Conservation (phyloP, 441 rosid species). For the Erysimum pusillum region DNA sequence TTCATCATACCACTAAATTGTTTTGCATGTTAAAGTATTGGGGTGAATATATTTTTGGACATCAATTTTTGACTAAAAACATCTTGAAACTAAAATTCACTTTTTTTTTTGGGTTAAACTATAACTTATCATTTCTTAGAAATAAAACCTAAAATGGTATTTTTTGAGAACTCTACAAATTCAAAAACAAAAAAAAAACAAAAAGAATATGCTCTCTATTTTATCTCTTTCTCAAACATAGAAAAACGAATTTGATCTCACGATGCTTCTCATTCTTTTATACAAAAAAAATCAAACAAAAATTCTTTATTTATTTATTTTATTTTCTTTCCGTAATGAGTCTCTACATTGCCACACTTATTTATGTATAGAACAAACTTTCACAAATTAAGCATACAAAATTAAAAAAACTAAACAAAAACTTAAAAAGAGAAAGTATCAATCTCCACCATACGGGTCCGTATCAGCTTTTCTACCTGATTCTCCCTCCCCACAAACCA, state of each 20-base stretch:
- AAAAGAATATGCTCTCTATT: background rate
- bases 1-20: background rate
- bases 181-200: background rate
- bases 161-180: background rate
- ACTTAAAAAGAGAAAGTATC: conserved; percentile 2
- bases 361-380: conserved; percentile 35
- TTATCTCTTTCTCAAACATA: background rate
- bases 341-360: conserved; percentile 27
- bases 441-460: conserved; percentile 41
- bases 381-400: conserved; percentile 21
- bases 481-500: conserved; percentile 43
- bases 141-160: background rate
- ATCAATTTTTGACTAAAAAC: too few species aligned
- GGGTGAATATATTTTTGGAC: background rate
- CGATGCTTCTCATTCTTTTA: background rate
- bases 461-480: conserved; percentile 46
- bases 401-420: background rate
- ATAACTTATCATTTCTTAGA: background rate
- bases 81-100: too few species aligned
- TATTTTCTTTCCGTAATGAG: conserved; percentile 1
- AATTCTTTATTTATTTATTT: background rate
- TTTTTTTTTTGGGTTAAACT: too few species aligned
- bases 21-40: too few species aligned
- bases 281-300: background rate
- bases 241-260: background rate